Percentiles rank a stretch among this genome's conserved stretches.
Evolutionary conservation across 2,329 filamentous ascomycete genomes (phyloP).

Genomic region (Macrophomina tecta): DNA sequence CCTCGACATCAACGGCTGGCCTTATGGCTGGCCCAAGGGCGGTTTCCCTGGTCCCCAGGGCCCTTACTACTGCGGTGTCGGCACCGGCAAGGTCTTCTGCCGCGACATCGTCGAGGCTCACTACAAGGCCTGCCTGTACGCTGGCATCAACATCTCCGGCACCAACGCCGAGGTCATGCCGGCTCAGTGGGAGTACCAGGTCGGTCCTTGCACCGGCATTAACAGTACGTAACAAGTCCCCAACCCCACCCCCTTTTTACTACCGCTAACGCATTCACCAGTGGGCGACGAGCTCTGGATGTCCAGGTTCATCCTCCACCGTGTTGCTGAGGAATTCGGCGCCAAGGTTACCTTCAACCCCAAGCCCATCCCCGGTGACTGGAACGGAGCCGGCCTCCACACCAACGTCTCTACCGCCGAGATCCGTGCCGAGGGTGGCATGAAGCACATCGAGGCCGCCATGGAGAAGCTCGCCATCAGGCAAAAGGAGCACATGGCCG

Average conservation of each 20-base stretch:
- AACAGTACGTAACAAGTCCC: slow-evolving; percentile 67
- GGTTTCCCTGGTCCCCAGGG: slow-evolving; percentile 93
- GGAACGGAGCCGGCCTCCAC: slow-evolving; percentile 96
- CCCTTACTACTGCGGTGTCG: slow-evolving; percentile 98
- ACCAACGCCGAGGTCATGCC: slow-evolving; percentile 99
- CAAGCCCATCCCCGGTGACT: slow-evolving; percentile 94
- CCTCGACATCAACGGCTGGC: slow-evolving; percentile 82
- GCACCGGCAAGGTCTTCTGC: slow-evolving; percentile 95
- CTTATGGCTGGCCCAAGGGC: slow-evolving; percentile 88
- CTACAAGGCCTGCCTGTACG: slow-evolving; percentile 88
- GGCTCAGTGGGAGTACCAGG: slow-evolving; percentile 97
- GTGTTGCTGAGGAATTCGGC: slow-evolving; percentile 94
- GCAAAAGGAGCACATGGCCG: slow-evolving; percentile 71
- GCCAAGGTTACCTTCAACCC: slow-evolving; percentile 94
- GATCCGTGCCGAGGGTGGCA: slow-evolving; percentile 90
- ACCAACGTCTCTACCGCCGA: slow-evolving; percentile 90
- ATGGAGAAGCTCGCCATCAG: slow-evolving; percentile 60
- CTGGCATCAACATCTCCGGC: slow-evolving; percentile 91
- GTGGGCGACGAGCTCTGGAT: slow-evolving; percentile 98
- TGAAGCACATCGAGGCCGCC: slow-evolving; percentile 90
- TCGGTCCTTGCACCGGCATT: slow-evolving; percentile 88
- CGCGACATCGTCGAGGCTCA: slow-evolving; percentile 96
- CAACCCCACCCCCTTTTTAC: slow-evolving; percentile 25
- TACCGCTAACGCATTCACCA: slow-evolving; percentile 41
- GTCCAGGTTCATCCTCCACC: slow-evolving; percentile 84